phyloP scores from a whole-genome alignment of 176 grass and related monocot genomes.

The Areca catechu region DNA sequence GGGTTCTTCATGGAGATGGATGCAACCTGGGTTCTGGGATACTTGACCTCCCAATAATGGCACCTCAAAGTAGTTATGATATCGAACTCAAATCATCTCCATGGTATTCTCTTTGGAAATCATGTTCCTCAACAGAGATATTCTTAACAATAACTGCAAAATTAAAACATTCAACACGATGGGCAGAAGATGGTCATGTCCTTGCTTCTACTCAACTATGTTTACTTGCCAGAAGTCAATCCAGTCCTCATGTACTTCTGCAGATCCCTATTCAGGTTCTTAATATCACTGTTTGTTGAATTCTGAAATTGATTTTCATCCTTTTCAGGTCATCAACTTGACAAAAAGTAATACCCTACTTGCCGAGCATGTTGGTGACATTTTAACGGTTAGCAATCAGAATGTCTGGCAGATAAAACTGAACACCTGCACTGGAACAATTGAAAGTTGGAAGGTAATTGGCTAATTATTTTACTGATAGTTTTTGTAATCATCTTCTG shows the following conservation, averaged over 20 bases:
- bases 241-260: slow-evolving; percentile 45
- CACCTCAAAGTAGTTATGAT: slow-evolving; percentile 46
- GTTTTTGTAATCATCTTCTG: too few relatives aligned
- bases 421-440: slow-evolving; percentile 63
- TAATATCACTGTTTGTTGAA: slow-evolving; percentile 7
- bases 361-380: slow-evolving; percentile 40
- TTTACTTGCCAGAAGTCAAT: slow-evolving; percentile 46
- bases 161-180: slow-evolving; percentile 51
- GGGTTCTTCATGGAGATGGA: slow-evolving; percentile 78
- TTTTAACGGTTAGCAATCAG: slow-evolving; percentile 45
- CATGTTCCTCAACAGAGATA: slow-evolving; percentile 38
- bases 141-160: slow-evolving; percentile 68
- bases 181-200: slow-evolving; percentile 61
- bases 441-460: slow-evolving; percentile 87
- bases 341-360: slow-evolving; percentile 25
- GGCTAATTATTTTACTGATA: slow-evolving; percentile 28
- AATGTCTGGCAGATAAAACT: slow-evolving; percentile 68
- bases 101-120: slow-evolving; percentile 49
- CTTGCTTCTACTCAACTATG: slow-evolving; percentile 75
- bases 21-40: slow-evolving; percentile 48
- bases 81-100: slow-evolving; percentile 60
- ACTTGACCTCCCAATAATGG: slow-evolving; percentile 42
- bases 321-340: slow-evolving; percentile 51
- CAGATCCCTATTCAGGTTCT: slow-evolving; percentile 7
- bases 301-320: slow-evolving; percentile 16